Base-by-base conservation (phyloP, 2,329 filamentous ascomycete species). In the Arthrinium phaeospermum region DNA sequence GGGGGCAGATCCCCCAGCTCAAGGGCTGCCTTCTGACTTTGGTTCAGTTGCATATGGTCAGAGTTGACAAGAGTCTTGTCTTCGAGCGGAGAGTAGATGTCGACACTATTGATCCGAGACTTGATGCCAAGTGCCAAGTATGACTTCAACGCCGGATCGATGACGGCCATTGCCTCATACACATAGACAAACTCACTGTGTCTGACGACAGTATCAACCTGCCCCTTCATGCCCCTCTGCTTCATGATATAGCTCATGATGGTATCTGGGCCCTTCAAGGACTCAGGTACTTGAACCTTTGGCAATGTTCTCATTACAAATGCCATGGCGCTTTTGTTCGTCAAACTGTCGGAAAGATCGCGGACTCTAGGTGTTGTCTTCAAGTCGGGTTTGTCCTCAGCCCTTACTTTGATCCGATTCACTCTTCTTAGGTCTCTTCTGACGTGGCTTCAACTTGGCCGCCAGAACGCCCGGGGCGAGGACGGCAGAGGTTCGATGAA, bases 11-110 rank as follows among this genome's bases (percentile, higher is more conserved):
- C 69, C 24, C 51, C 37, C 61, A 46, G 24, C n/a, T 44, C 37
- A 45, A 71, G 41, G 34, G 51, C 69, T 22, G n/a, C 37, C 41
- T n/a, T 71, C 61, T 71, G 53, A 16, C 69, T 71, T 27, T 71
- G 7, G n/a, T 71, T 67, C 27, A 71, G 53, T 4, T 57, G 44
- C 13, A 64, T 30, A 8, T 16, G 13, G 5, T 12, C 41, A 27
- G 16, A 30, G 4, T 51, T 22, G 34, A 64, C 51, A 49, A 44
- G 61, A 34, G 4, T 7, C 22, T 46, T 64, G 41, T 71, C 27
- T 14, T 19, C 13, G 1, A 71, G 27, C 16, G 51, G 27, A 6
- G 34, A 30, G 44, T 71, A 67, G 12, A 71, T 67, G 37, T 71
- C 53, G 2, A 44, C 19, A 10, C 34, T 16, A n/a, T 7, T 2